A percentile compares a stretch with the other conserved stretches of the same genome.
phyloP scores from a whole-genome alignment of 495 filamentous ascomycete genomes.

The Aspergillus haitiensis region DNA sequence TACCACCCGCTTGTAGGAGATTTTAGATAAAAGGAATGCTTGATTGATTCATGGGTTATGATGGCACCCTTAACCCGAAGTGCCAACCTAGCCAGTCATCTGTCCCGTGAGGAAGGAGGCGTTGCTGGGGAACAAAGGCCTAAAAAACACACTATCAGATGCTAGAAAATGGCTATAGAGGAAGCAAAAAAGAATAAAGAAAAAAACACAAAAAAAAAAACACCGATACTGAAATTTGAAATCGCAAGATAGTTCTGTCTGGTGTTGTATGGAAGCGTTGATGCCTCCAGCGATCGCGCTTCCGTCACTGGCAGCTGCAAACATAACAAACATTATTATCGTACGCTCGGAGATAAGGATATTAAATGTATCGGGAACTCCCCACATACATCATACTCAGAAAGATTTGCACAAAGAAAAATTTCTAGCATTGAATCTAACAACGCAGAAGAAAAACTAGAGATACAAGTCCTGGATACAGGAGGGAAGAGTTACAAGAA shows the following conservation, averaged over 20 bases:
- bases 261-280: not conserved
- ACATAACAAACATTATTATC: slow-evolving; percentile 25
- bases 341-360: not conserved
- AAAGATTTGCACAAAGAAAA: slow-evolving; percentile 32
- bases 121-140: slow-evolving; percentile 23
- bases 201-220: not conserved
- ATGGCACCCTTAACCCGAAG: slow-evolving; percentile 29
- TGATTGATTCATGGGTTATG: slow-evolving; percentile 23
- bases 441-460: slow-evolving; percentile 43
- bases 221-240: too few relatives aligned
- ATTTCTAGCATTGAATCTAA: slow-evolving; percentile 48
- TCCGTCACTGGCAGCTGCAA: slow-evolving; percentile 22
- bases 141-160: slow-evolving; percentile 19
- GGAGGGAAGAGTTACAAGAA: slow-evolving; percentile 38
- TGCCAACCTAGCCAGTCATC: slow-evolving; percentile 21
- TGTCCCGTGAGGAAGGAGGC: slow-evolving; percentile 26
- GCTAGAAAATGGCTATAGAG: slow-evolving; percentile 8
- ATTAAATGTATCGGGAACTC: not conserved
- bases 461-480: slow-evolving; percentile 46
- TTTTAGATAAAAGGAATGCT: slow-evolving; percentile 21
- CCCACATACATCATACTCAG: not conserved
- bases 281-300: slow-evolving; percentile 6
- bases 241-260: too few relatives aligned
- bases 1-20: not conserved
- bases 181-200: not conserved